phyloP scores from a whole-genome alignment of 805 yeast species.

The Candida qinlingensis region DNA sequence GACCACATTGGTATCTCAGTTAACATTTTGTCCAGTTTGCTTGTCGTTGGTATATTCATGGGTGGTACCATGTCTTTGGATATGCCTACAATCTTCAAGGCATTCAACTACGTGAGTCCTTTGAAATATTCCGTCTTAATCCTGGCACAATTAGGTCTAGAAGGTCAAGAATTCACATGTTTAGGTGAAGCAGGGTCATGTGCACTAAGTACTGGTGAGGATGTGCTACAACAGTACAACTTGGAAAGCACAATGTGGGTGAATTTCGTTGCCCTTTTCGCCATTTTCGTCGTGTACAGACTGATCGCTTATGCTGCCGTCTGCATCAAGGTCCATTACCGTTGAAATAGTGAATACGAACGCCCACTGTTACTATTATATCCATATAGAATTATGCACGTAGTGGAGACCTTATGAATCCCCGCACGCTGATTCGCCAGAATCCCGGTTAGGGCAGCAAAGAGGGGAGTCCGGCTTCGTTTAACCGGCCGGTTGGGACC shows the following conservation, averaged over 20 bases:
- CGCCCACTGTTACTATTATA: no score
- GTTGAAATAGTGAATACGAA: background rate
- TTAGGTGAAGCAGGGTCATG: conserved; percentile 39
- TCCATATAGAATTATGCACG: no score
- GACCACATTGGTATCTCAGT: conserved; percentile 73
- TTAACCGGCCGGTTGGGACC: no score
- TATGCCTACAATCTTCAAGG: conserved; percentile 64
- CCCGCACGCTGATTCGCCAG: no score
- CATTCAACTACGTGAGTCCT: conserved; percentile 67
- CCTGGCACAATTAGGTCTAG: conserved; percentile 54
- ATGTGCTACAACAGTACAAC: conserved; percentile 49
- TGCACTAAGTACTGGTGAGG: conserved; percentile 45
- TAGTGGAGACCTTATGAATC: no score
- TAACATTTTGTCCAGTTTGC: conserved; percentile 56
- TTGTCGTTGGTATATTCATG: conserved; percentile 71
- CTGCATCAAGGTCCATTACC: conserved; percentile 3
- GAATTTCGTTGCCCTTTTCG: conserved; percentile 15
- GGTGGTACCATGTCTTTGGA: conserved; percentile 74
- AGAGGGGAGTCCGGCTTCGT: no score
- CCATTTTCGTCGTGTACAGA: conserved; percentile 14
- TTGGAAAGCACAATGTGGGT: conserved; percentile 24
- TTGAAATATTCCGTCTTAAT: conserved; percentile 62
- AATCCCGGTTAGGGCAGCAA: no score
- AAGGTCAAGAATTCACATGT: conserved; percentile 48
- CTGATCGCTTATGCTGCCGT: conserved; percentile 9